Evolutionary conservation across 768 basidiomycete species (phyloP), one percentile per base, ranked within the genome.

Genomic region (Trametes punicea): DNA sequence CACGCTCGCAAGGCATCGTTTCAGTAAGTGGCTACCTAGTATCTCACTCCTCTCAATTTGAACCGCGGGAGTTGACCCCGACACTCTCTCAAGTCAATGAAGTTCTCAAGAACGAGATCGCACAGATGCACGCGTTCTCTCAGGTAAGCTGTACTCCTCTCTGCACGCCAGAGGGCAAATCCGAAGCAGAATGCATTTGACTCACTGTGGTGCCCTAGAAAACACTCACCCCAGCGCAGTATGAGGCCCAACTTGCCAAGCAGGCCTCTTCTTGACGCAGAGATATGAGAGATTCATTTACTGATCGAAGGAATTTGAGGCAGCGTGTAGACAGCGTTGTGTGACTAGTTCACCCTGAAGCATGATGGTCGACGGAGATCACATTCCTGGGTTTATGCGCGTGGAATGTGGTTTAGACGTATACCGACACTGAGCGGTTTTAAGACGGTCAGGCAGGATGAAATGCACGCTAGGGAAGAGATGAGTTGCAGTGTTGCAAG

Each of bases 91-190:
- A 57, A 93, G 90, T 93, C 55, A 92, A 93, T 64, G 85, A 90
- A 21, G 65, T 85, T 8, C 67, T 93, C 64, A 92, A 88, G 72
- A 73, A 72, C 2, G 76, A 91, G 63, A 91, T 93, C 54, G 75
- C 86, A 0, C 81, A 86, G 54, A 85, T 93, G 80, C 90, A 93
- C 63, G 90, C 91, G 4, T 93, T 93, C 70, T 90, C 90, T 13
- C 90, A 93, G 83, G 91, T 90, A 61, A 49, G 72, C n/a, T 44
- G 42, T 13, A 26, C 18, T 4, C 40, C 54, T 4, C 13, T 36
- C 40, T 42, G 6, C 57, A 29, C 9, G 41, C 26, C 23, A 2
- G 21, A 23, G 5, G 30, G 15, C 36, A 29, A 40, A 47, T 5
- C 20, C 23, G 21, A 20, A 20, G 15, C 34, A 36, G 13, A 16